These are phyloP conservation scores for Plasmodium relictum DNA, from an alignment of 169 alveolate species.

Conservation along the genomic window DNA sequence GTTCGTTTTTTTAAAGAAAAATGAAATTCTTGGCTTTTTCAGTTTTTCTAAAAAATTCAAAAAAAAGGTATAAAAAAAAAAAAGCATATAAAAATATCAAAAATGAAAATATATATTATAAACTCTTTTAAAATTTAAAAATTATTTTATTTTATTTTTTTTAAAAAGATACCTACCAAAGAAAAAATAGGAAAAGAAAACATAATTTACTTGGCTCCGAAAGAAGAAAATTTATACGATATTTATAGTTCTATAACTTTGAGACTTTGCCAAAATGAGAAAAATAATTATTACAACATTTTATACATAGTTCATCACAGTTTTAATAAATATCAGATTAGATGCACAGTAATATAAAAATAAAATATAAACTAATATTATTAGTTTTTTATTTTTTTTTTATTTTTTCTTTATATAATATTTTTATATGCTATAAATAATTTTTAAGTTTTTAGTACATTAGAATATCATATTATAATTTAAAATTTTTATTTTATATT, in stretches of 20 bases:
- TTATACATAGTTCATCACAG: slow-evolving; percentile 47
- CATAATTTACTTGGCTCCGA: slow-evolving; percentile 66
- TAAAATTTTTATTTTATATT: no score
- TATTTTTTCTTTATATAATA: no score
- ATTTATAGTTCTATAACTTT: slow-evolving; percentile 40
- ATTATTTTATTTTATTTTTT: not conserved
- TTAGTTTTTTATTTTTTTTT: no score
- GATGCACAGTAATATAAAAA: slow-evolving; percentile 42
- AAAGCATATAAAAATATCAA: not conserved
- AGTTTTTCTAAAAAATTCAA: slow-evolving; percentile 56
- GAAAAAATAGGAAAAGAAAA: slow-evolving; percentile 33
- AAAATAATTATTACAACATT: slow-evolving; percentile 50
- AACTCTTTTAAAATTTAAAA: slow-evolving; percentile 6
- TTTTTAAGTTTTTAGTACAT: no score
- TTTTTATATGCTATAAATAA: no score
- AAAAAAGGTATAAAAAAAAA: slow-evolving; percentile 30
- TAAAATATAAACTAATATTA: no score
- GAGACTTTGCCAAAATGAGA: slow-evolving; percentile 41
- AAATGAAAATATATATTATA: not conserved
- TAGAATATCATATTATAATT: no score
- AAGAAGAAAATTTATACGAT: slow-evolving; percentile 50
- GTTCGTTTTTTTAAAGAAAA: slow-evolving; percentile 35
- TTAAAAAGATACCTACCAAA: slow-evolving; percentile 51
- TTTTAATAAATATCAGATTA: slow-evolving; percentile 49
- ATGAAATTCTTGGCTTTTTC: slow-evolving; percentile 59